Percentiles rank a stretch among this genome's conserved stretches.
phyloP scores from a whole-genome alignment of 148 eudicot species.

The Oxyria digyna region DNA sequence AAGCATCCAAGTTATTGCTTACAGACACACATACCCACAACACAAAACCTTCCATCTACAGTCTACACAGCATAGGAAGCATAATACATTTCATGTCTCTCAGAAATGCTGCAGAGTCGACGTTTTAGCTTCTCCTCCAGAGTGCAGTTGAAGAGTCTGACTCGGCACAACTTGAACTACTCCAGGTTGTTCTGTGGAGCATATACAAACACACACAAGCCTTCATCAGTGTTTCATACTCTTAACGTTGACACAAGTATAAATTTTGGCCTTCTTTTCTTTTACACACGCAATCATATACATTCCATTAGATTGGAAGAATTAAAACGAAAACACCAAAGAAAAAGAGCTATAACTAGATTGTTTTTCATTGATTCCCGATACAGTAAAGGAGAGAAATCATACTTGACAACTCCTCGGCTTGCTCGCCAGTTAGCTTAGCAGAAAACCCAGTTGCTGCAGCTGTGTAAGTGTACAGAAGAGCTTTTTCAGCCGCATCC shows the following conservation, averaged over 20 bases:
- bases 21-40: neutral
- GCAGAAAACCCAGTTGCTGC: constrained; percentile 50
- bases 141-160: constrained; percentile 51
- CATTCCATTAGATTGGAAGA: too few species aligned
- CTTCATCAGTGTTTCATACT: neutral
- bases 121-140: constrained; percentile 28
- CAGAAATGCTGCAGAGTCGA: neutral
- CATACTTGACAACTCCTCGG: constrained; percentile 32
- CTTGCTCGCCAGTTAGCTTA: constrained; percentile 41
- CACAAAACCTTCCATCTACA: neutral
- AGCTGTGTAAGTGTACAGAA: constrained; percentile 42
- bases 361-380: too few species aligned
- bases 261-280: too few species aligned
- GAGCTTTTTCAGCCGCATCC: constrained; percentile 33
- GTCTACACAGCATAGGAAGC: neutral
- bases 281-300: too few species aligned
- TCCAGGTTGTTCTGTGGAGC: constrained; percentile 65
- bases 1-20: neutral
- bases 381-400: neutral
- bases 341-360: neutral
- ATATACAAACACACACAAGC: neutral
- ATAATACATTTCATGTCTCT: neutral
- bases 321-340: neutral
- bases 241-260: too few species aligned
- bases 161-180: constrained; percentile 69